Evolutionary conservation across 129 eudicot species (phyloP), one percentile per base, ranked within the genome.

Genomic region (Chrysanthemum seticuspe): DNA sequence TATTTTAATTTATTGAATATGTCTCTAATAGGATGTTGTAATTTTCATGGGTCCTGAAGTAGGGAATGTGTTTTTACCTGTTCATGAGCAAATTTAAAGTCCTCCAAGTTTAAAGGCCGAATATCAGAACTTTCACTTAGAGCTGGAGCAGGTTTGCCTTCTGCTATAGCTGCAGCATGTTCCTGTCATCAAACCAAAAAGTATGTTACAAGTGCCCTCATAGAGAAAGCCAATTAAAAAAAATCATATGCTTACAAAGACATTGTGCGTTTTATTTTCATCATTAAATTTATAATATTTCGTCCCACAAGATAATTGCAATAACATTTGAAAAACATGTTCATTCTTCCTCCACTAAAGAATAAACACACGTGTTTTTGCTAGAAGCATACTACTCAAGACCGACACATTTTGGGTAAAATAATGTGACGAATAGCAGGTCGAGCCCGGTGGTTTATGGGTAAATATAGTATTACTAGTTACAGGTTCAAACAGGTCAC

Each of bases 61-160:
- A 18, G 27, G 10, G 50, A 5, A 25, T 27, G 67, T 51, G 51
- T 10, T 47, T 74, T 78, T 74, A 89, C 98, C 88, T 75, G 88
- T 59, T 93, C 96, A 63, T 89, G 98, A 53, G 98, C 97, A 70
- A 64, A 75, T 70, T 74, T 93, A 64, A 93, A 93, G 83, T 93
- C 98, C 2, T 86, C 96, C 78, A 86, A 78, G 51, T 86, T 84
- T 36, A 93, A 66, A 65, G 98, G 80, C 72, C 98, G 88, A 27
- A 93, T 86, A 72, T 93, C 98, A 21, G 92, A 79, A 75, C 96
- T 84, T 60, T 85, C 85, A 51, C 92, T 85, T 62, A 87, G 78
- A 48, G 98, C 86, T 56, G 98, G 98, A 36, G 78, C 74, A 25
- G 92, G 87, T 78, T 77, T 87, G 58, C 96, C 95, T 81, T 90